A percentile compares a stretch with the other conserved stretches of the same genome.
Evolutionary conservation across 768 basidiomycete species (phyloP).

Genomic region (Hygrocybe punicea): DNA sequence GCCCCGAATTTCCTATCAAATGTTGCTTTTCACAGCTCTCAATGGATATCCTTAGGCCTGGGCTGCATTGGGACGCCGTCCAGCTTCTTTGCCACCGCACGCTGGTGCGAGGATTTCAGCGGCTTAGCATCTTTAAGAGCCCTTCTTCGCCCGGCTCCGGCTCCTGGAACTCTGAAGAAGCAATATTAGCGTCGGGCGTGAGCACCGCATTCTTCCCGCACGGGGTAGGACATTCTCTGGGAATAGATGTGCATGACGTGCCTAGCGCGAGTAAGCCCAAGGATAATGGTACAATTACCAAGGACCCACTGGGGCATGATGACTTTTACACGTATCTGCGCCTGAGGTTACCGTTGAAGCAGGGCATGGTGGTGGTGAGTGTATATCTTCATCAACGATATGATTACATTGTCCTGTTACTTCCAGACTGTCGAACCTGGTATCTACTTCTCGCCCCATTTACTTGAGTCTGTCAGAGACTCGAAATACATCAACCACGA

Average conservation of each 20-base stretch:
- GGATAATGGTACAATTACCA: constrained; percentile 49
- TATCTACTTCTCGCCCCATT: constrained; percentile 78
- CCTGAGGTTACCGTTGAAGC: constrained; percentile 66
- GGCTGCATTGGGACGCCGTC: constrained; percentile 86
- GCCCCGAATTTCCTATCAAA: background rate
- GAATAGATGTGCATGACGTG: constrained; percentile 93
- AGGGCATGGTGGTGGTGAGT: constrained; percentile 84
- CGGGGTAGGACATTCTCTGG: constrained; percentile 86
- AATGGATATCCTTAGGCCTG: constrained; percentile 66
- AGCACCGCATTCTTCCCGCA: constrained; percentile 92
- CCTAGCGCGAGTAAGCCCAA: constrained; percentile 76
- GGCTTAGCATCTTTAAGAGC: constrained; percentile 78
- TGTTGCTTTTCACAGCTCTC: constrained; percentile 46
- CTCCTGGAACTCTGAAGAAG: constrained; percentile 59
- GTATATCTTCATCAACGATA: constrained; percentile 2
- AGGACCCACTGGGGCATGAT: constrained; percentile 44
- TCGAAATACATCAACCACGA: constrained; percentile 68
- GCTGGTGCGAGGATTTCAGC: constrained; percentile 78
- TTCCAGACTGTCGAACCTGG: constrained; percentile 86
- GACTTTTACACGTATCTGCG: constrained; percentile 79
- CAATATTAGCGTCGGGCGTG: constrained; percentile 72
- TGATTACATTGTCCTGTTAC: background rate
- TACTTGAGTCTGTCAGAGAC: constrained; percentile 61
- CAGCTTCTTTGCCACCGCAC: constrained; percentile 81
- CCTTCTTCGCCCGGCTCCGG: constrained; percentile 47